Conservation (phyloP, 2,329 filamentous ascomycete genomes). For the Aspergillus transmontanensis region DNA sequence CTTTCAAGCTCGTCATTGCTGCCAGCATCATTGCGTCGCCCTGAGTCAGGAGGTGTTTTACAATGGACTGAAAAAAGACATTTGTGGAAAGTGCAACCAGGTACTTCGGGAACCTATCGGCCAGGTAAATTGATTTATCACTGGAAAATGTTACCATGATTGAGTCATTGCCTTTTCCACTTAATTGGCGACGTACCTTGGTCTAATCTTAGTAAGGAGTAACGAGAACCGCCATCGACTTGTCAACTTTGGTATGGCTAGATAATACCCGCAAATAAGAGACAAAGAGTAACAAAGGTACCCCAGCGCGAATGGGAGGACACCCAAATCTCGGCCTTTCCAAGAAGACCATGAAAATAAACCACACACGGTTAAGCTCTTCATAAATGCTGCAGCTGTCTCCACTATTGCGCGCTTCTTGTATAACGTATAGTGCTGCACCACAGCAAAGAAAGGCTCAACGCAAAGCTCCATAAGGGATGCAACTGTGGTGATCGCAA, state of each 20-base stretch:
- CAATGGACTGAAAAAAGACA: slow-evolving; percentile 81
- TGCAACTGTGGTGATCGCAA: slow-evolving; percentile 59
- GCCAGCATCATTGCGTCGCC: slow-evolving; percentile 90
- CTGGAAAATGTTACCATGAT: slow-evolving; percentile 22
- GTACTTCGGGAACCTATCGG: slow-evolving; percentile 67
- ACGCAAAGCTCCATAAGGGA: slow-evolving; percentile 74
- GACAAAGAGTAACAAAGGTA: slow-evolving; percentile 75
- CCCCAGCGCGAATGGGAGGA: slow-evolving; percentile 85
- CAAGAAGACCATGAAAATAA: slow-evolving; percentile 66
- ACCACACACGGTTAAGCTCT: slow-evolving; percentile 74
- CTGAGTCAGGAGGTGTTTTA: slow-evolving; percentile 93
- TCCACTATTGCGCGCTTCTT: slow-evolving; percentile 80
- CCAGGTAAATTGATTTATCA: slow-evolving; percentile 50
- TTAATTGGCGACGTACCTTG: slow-evolving; percentile 40
- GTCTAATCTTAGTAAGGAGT: slow-evolving; percentile 49
- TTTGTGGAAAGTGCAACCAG: slow-evolving; percentile 75
- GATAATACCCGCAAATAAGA: slow-evolving; percentile 70
- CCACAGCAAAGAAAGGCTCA: slow-evolving; percentile 86
- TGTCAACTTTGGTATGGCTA: slow-evolving; percentile 62
- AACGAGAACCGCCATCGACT: slow-evolving; percentile 68
- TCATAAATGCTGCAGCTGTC: slow-evolving; percentile 74
- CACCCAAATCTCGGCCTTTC: slow-evolving; percentile 62
- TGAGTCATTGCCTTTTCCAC: not conserved
- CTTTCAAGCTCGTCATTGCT: slow-evolving; percentile 71
- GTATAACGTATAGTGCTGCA: slow-evolving; percentile 80